Evolutionary conservation across 192 early-diverging fungal genomes (phyloP).

Genomic region (Gaertneriomyces semiglobifer): DNA sequence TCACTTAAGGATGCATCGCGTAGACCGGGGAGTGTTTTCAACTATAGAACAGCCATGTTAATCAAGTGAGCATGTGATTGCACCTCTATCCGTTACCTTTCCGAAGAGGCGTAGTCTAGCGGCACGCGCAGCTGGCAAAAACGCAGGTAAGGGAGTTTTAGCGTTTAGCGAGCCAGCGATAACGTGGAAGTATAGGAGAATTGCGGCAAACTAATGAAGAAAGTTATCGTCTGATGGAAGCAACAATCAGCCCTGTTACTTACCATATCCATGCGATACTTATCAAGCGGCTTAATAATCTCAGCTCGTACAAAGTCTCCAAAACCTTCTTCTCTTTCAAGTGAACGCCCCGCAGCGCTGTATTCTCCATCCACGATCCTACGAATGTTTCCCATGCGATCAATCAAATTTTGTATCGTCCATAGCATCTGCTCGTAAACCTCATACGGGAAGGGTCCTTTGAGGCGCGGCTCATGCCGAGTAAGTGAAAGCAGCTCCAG

Average conservation of each 20-base stretch:
- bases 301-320: constrained; percentile 34
- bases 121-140: constrained; percentile 67
- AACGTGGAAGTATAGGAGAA: constrained; percentile 72
- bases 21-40: constrained; percentile 11
- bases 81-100: constrained; percentile 44
- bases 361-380: constrained; percentile 54
- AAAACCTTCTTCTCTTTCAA: constrained; percentile 1
- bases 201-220: constrained; percentile 48
- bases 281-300: constrained; percentile 60
- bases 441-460: constrained; percentile 69
- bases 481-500: constrained; percentile 64
- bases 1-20: constrained; percentile 6
- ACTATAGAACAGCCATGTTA: too few species aligned
- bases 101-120: constrained; percentile 62
- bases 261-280: constrained; percentile 65
- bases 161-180: constrained; percentile 70
- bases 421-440: constrained; percentile 64
- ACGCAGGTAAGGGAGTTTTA: constrained; percentile 78
- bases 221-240: not conserved
- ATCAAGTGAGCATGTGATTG: not conserved
- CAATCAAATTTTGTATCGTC: constrained; percentile 75
- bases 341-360: not conserved
- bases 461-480: constrained; percentile 81
- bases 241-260: not conserved
- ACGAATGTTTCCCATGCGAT: constrained; percentile 72